Conservation (phyloP, 2,329 filamentous ascomycete genomes). For the Fusarium buxicola region DNA sequence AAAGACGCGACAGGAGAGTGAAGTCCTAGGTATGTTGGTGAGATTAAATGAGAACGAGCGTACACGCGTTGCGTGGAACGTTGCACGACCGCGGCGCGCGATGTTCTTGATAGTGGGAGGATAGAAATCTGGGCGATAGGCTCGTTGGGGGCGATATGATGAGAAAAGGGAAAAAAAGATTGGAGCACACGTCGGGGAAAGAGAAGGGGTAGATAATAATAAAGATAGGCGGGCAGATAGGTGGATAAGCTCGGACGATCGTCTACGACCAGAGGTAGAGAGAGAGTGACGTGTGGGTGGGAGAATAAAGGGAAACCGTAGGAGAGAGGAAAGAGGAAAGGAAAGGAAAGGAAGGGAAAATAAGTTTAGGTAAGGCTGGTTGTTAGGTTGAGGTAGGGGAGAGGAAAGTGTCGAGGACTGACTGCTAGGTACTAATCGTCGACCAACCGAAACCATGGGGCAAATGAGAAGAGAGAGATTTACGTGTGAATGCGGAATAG, state of each 20-base stretch:
- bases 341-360: slow-evolving; percentile 29
- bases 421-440: slow-evolving; percentile 32
- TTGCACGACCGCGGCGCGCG: slow-evolving; percentile 32
- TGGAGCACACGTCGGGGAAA: not conserved
- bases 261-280: slow-evolving; percentile 10
- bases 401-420: slow-evolving; percentile 12
- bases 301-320: not conserved
- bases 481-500: slow-evolving; percentile 34
- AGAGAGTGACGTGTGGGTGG: slow-evolving; percentile 23
- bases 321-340: slow-evolving; percentile 17
- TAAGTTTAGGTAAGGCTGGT: slow-evolving; percentile 31
- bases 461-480: slow-evolving; percentile 36
- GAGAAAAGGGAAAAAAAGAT: slow-evolving; percentile 5
- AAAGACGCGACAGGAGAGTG: not conserved
- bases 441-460: slow-evolving; percentile 37
- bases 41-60: slow-evolving; percentile 8
- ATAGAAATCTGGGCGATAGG: slow-evolving; percentile 28
- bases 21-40: not conserved
- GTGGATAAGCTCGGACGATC: slow-evolving; percentile 24
- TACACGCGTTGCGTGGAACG: slow-evolving; percentile 23
- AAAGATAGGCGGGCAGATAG: slow-evolving; percentile 18
- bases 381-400: not conserved
- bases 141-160: slow-evolving; percentile 5
- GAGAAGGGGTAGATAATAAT: slow-evolving; percentile 11
- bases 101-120: slow-evolving; percentile 23